Evolutionary conservation across 2,329 filamentous ascomycete species (phyloP).

Genomic region (Fusarium napiforme): DNA sequence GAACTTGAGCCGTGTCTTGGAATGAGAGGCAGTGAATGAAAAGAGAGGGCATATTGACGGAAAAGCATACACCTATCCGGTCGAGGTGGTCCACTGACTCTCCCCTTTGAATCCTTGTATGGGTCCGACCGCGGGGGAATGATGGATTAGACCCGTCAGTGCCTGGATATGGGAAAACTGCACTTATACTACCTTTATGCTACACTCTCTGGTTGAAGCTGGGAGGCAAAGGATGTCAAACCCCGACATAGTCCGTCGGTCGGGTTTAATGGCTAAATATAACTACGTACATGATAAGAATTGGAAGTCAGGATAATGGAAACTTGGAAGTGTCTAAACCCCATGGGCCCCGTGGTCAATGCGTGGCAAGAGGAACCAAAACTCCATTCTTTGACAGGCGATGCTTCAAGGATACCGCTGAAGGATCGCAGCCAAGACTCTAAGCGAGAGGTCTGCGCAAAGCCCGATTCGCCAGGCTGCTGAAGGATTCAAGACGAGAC

Average conservation of each 20-base stretch:
- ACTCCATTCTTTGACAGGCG: neutral
- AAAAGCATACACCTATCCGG: too few species aligned
- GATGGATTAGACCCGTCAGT: too few species aligned
- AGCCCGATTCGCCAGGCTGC: neutral
- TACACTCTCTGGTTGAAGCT: rapidly evolving
- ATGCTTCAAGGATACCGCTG: neutral
- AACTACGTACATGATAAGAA: neutral
- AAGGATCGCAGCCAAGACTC: neutral
- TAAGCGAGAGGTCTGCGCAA: neutral
- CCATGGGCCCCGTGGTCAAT: neutral
- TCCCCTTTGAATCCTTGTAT: neutral
- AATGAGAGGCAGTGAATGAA: rapidly evolving
- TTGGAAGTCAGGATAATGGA: neutral
- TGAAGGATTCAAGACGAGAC: neutral
- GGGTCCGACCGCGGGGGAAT: rapidly evolving
- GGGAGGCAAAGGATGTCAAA: rapidly evolving
- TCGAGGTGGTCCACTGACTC: neutral
- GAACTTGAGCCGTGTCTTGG: neutral
- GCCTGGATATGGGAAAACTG: neutral
- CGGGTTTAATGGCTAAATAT: neutral
- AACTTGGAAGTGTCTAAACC: neutral
- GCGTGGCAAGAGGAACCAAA: neutral
- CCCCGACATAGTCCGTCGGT: neutral
- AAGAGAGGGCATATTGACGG: too few species aligned
- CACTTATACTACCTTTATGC: too few species aligned